These are phyloP conservation scores for Ballota nigra DNA, from an alignment of 257 asterid genomes.

Conservation along the genomic window DNA sequence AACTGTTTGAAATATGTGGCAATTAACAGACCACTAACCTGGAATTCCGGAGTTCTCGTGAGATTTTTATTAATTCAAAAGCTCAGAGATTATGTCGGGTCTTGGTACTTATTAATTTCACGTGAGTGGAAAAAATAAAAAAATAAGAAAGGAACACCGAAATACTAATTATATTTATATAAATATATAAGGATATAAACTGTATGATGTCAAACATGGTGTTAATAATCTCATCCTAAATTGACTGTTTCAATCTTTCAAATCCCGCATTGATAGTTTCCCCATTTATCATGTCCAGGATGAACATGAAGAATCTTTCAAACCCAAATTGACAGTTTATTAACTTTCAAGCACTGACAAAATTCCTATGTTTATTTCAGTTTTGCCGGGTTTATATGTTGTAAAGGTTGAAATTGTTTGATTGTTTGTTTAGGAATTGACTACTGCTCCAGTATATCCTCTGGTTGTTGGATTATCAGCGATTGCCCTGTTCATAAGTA, in stretches of 20 bases:
- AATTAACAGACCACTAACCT: neutral
- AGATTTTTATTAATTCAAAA: neutral
- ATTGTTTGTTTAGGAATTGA: conserved; percentile 58
- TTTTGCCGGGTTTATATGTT: neutral
- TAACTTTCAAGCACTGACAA: too few species aligned
- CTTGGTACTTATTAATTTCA: neutral
- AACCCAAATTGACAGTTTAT: neutral
- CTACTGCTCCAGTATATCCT: conserved; percentile 86
- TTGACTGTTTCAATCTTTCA: too few species aligned
- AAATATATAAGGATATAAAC: too few species aligned
- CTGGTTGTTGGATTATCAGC: conserved; percentile 72
- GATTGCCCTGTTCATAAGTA: conserved; percentile 67
- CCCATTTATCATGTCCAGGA: too few species aligned
- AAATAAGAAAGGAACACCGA: too few species aligned
- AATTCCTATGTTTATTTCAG: neutral
- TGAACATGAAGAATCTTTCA: too few species aligned
- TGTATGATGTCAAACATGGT: too few species aligned
- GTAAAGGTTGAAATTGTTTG: neutral
- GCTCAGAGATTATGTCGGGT: neutral
- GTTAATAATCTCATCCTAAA: too few species aligned
- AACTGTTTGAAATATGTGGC: conserved; percentile 5
- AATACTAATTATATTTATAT: too few species aligned
- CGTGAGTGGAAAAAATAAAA: too few species aligned
- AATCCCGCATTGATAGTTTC: too few species aligned
- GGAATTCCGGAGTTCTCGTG: neutral